Percentiles rank a stretch among this genome's conserved stretches.
phyloP scores from a whole-genome alignment of 306 rosid genomes.

The Crataegus laevigata region DNA sequence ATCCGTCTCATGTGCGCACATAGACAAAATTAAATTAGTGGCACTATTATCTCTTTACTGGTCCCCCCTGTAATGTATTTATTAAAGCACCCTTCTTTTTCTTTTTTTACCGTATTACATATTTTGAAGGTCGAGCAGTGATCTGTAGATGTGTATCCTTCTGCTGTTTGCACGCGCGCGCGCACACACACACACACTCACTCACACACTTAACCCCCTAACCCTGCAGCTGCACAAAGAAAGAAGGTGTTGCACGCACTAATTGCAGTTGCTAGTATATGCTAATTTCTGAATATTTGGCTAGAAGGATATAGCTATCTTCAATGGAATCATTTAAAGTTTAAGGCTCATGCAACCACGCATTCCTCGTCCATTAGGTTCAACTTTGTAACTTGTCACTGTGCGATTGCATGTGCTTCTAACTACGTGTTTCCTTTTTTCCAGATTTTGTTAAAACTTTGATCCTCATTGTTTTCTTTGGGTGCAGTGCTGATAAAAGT shows the following conservation, averaged over 20 bases:
- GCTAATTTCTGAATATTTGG: background rate
- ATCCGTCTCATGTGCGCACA: background rate
- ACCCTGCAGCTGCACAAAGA: background rate
- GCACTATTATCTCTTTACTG: background rate
- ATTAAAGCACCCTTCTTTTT: background rate
- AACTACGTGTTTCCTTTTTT: background rate
- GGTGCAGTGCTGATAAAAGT: constrained; percentile 63
- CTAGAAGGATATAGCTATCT: background rate
- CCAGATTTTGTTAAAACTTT: background rate
- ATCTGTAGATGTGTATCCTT: background rate
- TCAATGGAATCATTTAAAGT: background rate
- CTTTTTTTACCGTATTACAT: background rate
- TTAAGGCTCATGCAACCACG: background rate
- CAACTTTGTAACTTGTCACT: background rate
- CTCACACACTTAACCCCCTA: background rate
- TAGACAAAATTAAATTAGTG: background rate
- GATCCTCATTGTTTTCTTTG: constrained; percentile 2
- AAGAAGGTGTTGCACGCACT: background rate
- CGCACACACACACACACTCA: too few species aligned
- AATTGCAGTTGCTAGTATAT: background rate
- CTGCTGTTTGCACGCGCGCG: background rate
- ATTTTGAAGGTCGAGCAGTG: background rate
- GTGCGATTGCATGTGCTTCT: background rate
- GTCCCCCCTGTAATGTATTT: background rate
- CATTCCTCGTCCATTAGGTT: background rate